Percentiles rank a stretch among this genome's conserved stretches.
phyloP scores from a whole-genome alignment of 257 asterid species.

The Nemophila menziesii region DNA sequence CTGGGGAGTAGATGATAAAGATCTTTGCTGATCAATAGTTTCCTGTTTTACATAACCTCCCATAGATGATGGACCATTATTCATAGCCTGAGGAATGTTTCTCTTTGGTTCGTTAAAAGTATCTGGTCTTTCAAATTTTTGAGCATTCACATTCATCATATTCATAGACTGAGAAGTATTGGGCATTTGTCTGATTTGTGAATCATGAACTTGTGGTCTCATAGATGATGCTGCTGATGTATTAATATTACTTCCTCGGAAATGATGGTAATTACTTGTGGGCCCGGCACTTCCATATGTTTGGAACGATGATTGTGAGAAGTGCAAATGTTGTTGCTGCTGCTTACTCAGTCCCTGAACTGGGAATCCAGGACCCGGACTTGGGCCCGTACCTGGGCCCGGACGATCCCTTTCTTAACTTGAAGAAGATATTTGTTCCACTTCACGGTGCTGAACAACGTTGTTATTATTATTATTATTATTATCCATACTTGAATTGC shows the following conservation, averaged over 20 bases:
- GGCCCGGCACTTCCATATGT: conserved; percentile 41
- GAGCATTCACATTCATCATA: conserved; percentile 31
- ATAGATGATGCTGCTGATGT: conserved; percentile 41
- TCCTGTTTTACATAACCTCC: too few relatives aligned
- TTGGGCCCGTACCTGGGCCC: too few relatives aligned
- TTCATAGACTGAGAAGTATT: conserved; percentile 35
- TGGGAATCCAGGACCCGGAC: conserved; percentile 43
- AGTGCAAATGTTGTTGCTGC: conserved; percentile 49
- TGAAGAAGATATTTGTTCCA: conserved; percentile 38
- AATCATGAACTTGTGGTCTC: conserved; percentile 46
- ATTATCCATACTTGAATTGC: too few relatives aligned
- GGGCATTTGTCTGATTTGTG: conserved; percentile 64
- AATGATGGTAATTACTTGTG: conserved; percentile 44
- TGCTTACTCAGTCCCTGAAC: conserved; percentile 60
- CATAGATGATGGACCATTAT: too few relatives aligned
- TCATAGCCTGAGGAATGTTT: too few relatives aligned
- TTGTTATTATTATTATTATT: too few relatives aligned
- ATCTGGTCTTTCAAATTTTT: conserved; percentile 61
- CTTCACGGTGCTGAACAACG: conserved; percentile 32
- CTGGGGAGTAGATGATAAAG: conserved; percentile 37
- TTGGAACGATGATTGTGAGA: conserved; percentile 53
- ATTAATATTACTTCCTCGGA: conserved; percentile 38
- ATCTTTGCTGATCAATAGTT: conserved; percentile 34
- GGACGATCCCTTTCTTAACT: conserved; percentile 60
- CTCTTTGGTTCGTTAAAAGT: too few relatives aligned